Conservation (phyloP, 495 filamentous ascomycete species). For the Penicillium lagena region DNA sequence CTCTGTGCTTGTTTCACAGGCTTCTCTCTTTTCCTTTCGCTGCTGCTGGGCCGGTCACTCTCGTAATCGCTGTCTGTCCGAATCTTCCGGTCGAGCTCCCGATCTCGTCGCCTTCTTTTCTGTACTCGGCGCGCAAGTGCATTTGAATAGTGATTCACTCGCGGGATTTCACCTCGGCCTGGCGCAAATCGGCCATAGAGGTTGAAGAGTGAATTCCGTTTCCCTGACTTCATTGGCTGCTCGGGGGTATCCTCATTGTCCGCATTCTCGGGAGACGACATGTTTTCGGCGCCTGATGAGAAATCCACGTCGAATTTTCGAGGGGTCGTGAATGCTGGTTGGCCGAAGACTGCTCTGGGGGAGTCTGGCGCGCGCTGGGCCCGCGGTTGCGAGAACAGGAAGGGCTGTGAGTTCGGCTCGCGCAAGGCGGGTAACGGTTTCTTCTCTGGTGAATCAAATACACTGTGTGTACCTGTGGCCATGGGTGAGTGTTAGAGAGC, state of each 20-base stretch:
- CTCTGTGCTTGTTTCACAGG: constrained; percentile 6
- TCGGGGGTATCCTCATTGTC: constrained; percentile 70
- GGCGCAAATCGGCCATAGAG: constrained; percentile 40
- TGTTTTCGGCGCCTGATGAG: constrained; percentile 73
- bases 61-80: constrained; percentile 49
- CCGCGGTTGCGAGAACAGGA: constrained; percentile 32
- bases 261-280: constrained; percentile 66
- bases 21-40: constrained; percentile 23
- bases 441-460: constrained; percentile 48
- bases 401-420: constrained; percentile 41
- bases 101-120: constrained; percentile 45
- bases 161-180: constrained; percentile 49
- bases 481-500: constrained; percentile 5
- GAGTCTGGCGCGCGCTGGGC: constrained; percentile 20
- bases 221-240: constrained; percentile 33
- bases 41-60: constrained; percentile 50
- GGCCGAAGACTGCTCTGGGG: constrained; percentile 47
- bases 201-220: constrained; percentile 38
- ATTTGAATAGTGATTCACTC: constrained; percentile 46
- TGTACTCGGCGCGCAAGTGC: constrained; percentile 45
- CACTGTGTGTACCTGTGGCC: constrained; percentile 39
- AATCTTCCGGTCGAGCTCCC: constrained; percentile 36
- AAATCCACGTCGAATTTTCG: constrained; percentile 66
- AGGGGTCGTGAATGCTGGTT: constrained; percentile 72
- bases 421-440: constrained; percentile 38